Evolutionary conservation across 139 green algal species (phyloP).

Genomic region (Chlorokybus atmophyticus): DNA sequence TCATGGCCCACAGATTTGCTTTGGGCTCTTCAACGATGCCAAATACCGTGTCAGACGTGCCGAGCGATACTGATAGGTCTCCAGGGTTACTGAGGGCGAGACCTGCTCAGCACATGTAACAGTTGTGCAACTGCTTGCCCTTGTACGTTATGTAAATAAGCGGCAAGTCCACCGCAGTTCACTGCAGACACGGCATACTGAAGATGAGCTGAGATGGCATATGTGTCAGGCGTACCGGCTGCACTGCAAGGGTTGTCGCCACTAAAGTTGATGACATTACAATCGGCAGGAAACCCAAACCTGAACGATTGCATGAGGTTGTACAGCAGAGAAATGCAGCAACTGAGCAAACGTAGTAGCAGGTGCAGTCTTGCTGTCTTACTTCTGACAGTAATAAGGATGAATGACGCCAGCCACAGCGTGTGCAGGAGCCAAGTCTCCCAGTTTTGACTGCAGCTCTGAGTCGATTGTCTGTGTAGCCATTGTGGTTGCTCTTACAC

Average conservation of each 20-base stretch:
- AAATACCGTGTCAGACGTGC: conserved; percentile 15
- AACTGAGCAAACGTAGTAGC: background rate
- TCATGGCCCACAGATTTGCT: conserved; percentile 7
- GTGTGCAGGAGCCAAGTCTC: conserved; percentile 9
- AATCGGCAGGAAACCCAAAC: conserved; percentile 11
- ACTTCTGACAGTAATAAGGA: conserved; percentile 23
- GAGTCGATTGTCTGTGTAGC: background rate
- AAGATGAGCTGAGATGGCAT: too few relatives aligned
- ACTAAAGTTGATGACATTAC: conserved; percentile 13
- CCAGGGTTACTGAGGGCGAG: too few relatives aligned
- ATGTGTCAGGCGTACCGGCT: conserved; percentile 16
- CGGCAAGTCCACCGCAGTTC: background rate
- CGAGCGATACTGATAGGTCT: background rate
- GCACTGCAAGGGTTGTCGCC: conserved; percentile 26
- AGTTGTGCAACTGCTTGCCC: background rate
- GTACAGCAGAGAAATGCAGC: background rate
- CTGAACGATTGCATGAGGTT: conserved; percentile 1
- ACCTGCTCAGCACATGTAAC: too few relatives aligned
- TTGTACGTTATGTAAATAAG: background rate
- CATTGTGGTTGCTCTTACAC: too few relatives aligned
- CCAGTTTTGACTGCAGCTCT: conserved; percentile 1
- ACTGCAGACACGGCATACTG: background rate
- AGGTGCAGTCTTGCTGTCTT: background rate
- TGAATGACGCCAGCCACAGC: conserved; percentile 10
- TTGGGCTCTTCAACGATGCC: conserved; percentile 16